Evolutionary conservation across 2,329 filamentous ascomycete genomes (phyloP).

Genomic region (Alternaria rosae): DNA sequence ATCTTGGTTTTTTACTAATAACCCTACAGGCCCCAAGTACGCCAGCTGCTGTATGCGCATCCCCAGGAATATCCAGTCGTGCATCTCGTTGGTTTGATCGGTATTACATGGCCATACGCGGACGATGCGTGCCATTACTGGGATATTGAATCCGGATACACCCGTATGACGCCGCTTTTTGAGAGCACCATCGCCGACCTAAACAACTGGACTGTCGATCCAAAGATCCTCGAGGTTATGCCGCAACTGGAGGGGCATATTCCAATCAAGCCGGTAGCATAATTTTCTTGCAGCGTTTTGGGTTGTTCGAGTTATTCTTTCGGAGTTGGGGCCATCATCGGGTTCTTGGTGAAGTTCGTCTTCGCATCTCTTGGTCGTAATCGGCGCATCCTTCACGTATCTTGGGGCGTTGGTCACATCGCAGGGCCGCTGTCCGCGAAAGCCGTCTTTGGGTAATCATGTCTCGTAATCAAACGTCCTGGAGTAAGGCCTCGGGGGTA

Average conservation of each 20-base stretch:
- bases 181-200: slow-evolving; percentile 43
- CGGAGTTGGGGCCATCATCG: slow-evolving; percentile 9
- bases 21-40: slow-evolving; percentile 40
- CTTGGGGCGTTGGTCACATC: slow-evolving; percentile 1
- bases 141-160: slow-evolving; percentile 46
- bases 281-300: not conserved
- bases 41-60: slow-evolving; percentile 43
- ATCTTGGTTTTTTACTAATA: slow-evolving; percentile 17
- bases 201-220: slow-evolving; percentile 45
- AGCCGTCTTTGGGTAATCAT: slow-evolving; percentile 2
- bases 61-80: slow-evolving; percentile 39
- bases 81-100: slow-evolving; percentile 39
- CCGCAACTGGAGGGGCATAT: slow-evolving; percentile 44
- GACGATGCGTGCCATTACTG: slow-evolving; percentile 49
- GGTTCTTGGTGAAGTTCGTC: not conserved
- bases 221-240: slow-evolving; percentile 44
- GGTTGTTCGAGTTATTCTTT: slow-evolving; percentile 1
- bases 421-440: slow-evolving; percentile 1
- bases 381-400: not conserved
- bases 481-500: not conserved
- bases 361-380: not conserved
- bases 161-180: slow-evolving; percentile 44
- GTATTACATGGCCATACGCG: slow-evolving; percentile 44
- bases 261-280: slow-evolving; percentile 29
- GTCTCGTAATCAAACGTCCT: slow-evolving; percentile 4